A percentile compares a stretch with the other conserved stretches of the same genome.
phyloP scores from a whole-genome alignment of 306 rosid genomes.

The Sesbania bispinosa region DNA sequence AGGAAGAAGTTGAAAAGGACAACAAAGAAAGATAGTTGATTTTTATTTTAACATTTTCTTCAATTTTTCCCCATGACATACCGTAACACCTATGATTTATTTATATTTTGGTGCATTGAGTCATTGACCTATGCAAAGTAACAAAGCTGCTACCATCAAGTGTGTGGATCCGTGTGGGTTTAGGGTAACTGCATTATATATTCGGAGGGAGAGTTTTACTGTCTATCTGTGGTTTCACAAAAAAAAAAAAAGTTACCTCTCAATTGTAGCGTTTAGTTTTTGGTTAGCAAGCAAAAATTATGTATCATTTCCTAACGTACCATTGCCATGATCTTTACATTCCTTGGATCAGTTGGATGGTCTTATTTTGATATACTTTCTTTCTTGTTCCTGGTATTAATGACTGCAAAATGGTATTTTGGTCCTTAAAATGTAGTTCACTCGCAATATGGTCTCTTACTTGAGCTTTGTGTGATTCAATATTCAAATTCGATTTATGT shows the following conservation, averaged over 20 bases:
- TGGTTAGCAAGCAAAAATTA: neutral
- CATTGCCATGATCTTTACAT: neutral
- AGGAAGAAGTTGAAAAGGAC: constrained; percentile 46
- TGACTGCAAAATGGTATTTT: neutral
- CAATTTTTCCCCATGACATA: neutral
- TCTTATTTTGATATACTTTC: neutral
- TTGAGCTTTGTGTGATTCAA: too few relatives aligned
- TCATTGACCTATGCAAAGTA: neutral
- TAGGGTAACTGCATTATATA: too few relatives aligned
- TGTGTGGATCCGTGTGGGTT: too few relatives aligned
- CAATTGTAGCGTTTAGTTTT: neutral
- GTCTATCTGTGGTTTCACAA: too few relatives aligned
- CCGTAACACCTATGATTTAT: neutral
- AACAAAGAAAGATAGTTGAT: constrained; percentile 19
- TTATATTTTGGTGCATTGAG: neutral
- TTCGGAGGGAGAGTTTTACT: too few relatives aligned
- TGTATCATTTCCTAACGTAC: neutral
- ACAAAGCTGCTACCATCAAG: too few relatives aligned
- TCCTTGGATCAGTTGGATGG: neutral
- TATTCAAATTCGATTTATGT: neutral
- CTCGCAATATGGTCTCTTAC: neutral
- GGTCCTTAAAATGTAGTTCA: neutral
- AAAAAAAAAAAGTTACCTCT: too few relatives aligned
- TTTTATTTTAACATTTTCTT: neutral
- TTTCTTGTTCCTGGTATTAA: neutral